Evolutionary conservation across 2,329 filamentous ascomycete species (phyloP).

Genomic region (Nemania sp.): DNA sequence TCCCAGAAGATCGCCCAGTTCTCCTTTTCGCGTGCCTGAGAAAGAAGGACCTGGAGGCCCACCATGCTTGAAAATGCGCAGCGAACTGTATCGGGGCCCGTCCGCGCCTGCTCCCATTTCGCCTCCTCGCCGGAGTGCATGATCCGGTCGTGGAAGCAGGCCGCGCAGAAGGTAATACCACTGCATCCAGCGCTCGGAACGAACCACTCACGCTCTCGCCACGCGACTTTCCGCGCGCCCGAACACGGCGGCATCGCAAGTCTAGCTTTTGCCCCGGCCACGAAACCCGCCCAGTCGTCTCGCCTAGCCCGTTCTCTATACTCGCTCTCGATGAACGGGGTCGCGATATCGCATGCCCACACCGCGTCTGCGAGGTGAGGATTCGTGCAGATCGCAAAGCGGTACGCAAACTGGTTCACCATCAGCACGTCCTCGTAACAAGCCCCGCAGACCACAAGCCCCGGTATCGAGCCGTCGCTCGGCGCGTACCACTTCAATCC

Average conservation of each 20-base stretch:
- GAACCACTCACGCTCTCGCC: conserved; percentile 11
- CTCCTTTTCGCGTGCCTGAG: conserved; percentile 47
- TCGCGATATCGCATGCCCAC: conserved; percentile 52
- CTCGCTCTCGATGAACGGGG: conserved; percentile 49
- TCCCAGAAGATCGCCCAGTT: conserved; percentile 53
- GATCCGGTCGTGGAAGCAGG: conserved; percentile 56
- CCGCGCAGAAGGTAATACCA: conserved; percentile 51
- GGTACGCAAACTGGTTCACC: conserved; percentile 24
- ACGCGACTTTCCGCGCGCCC: conserved; percentile 13
- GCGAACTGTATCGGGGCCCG: conserved; percentile 27
- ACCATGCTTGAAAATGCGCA: conserved; percentile 52
- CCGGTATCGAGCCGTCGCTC: conserved; percentile 15
- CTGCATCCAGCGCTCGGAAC: conserved; percentile 37
- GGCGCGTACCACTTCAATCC: conserved; percentile 42
- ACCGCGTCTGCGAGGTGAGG: conserved; percentile 32
- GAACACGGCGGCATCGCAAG: conserved; percentile 49
- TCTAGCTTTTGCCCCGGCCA: conserved; percentile 47
- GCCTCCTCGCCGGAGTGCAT: conserved; percentile 48
- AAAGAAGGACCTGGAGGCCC: conserved; percentile 50
- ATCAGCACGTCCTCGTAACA: conserved; percentile 44
- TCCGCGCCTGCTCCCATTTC: conserved; percentile 43
- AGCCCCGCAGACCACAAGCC: conserved; percentile 41
- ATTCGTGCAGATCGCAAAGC: conserved; percentile 30
- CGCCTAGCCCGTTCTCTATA: conserved; percentile 44
- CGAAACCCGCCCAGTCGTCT: conserved; percentile 53